phyloP scores from a whole-genome alignment of 192 early-diverging fungal genomes.

The Coemansia sp. region DNA sequence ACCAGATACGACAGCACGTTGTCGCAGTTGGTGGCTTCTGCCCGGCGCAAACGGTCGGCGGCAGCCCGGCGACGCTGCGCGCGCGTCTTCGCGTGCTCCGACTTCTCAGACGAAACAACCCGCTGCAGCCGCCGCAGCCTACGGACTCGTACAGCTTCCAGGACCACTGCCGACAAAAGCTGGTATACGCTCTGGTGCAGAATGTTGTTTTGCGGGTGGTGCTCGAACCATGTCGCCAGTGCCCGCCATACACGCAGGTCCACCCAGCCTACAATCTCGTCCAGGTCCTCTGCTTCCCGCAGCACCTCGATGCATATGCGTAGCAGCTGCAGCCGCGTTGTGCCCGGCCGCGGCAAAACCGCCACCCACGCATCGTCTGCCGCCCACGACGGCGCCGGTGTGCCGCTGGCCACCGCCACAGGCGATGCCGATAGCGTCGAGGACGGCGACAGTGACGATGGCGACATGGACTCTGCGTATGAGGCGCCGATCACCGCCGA shows the following conservation, averaged over 20 bases:
- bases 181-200: conserved; percentile 45
- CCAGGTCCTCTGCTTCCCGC: conserved; percentile 41
- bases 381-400: conserved; percentile 26
- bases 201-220: conserved; percentile 54
- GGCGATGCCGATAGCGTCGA: conserved; percentile 52
- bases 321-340: conserved; percentile 37
- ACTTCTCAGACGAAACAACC: neutral
- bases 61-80: conserved; percentile 27
- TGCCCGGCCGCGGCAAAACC: conserved; percentile 41
- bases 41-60: conserved; percentile 43
- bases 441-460: conserved; percentile 51
- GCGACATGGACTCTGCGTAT: conserved; percentile 37
- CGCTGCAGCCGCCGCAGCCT: conserved; percentile 17
- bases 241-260: conserved; percentile 53
- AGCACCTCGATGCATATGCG: conserved; percentile 43
- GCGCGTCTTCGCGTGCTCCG: conserved; percentile 1
- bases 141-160: conserved; percentile 46
- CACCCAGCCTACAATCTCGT: conserved; percentile 49
- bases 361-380: conserved; percentile 38
- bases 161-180: conserved; percentile 32
- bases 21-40: conserved; percentile 51
- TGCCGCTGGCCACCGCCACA: conserved; percentile 41
- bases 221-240: conserved; percentile 46
- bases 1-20: conserved; percentile 48
- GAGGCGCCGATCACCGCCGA: conserved; percentile 39